Percentiles rank a stretch among this genome's conserved stretches.
Evolutionary conservation across 306 rosid genomes (phyloP).

Genomic region (Psophocarpus tetragonolobus): DNA sequence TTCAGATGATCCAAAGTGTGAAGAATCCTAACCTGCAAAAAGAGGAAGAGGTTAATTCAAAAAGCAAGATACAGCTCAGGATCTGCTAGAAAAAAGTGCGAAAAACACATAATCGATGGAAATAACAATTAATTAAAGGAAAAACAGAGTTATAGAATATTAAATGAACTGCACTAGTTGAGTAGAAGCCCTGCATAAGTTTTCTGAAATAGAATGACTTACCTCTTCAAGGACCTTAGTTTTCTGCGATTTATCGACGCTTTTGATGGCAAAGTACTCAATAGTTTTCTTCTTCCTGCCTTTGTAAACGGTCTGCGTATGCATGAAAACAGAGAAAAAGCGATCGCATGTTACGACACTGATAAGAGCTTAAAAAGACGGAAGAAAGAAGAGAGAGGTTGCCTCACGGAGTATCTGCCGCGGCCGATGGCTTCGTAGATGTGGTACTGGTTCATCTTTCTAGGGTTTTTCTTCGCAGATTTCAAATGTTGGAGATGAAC

Average conservation of each 20-base stretch:
- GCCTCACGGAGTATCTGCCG: constrained; percentile 85
- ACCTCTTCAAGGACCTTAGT: constrained; percentile 95
- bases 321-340: neutral
- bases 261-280: constrained; percentile 89
- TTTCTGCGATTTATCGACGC: constrained; percentile 91
- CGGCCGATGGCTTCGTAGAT: constrained; percentile 95
- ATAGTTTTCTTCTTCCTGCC: constrained; percentile 98
- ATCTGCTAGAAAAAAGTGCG: neutral
- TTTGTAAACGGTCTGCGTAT: constrained; percentile 81
- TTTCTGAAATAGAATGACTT: constrained; percentile 32
- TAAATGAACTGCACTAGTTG: constrained; percentile 14
- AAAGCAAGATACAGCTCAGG: constrained; percentile 20
- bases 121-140: neutral
- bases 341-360: neutral
- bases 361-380: neutral
- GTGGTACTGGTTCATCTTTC: constrained; percentile 83
- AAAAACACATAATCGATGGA: neutral
- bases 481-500: constrained; percentile 23
- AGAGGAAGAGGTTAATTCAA: neutral
- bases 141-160: neutral
- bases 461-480: constrained; percentile 46
- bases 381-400: neutral
- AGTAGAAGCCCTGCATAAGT: neutral
- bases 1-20: constrained; percentile 81
- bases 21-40: constrained; percentile 84